Evolutionary conservation across 2,329 filamentous ascomycete species (phyloP), one percentile per base, ranked within the genome.

Genomic region (Neocatenulostroma microsporum): DNA sequence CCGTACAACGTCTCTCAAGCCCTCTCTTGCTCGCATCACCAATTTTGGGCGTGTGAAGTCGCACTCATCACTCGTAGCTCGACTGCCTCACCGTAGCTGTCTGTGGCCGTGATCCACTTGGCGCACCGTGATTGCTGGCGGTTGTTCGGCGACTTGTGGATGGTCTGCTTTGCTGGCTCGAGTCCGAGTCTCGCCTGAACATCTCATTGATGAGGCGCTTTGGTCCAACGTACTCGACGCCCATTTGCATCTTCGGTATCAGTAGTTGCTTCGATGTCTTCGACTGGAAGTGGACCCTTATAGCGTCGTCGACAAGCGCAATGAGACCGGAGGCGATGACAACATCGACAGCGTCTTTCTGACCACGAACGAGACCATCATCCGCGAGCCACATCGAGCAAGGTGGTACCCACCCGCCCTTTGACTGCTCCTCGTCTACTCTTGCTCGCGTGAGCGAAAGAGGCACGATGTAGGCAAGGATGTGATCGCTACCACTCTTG

Each of bases 381-480:
- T 94, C 85, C 50, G 76, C 84, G 57, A 96, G 85, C 78, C 85
- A 88, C 78, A 96, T 80, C 51, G 84, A 84, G 58, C 83, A 93
- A 4, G 86, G 87, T 37, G 86, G 84, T 17, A 96, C 73, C 87
- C 89, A 96, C 39, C 84, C 85, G 34, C 88, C 88, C 47, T 84
- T 84, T 32, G 68, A 69, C 49, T 80, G 73, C 54, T 96, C 88
- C 45, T 79, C 80, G 8, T 70, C 65, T 8, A 78, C 68, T 61
- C 94, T 81, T 53, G 72, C 72, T 5, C 77, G 76, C 6, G 82
- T 82, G 50, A 88, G 69, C 20, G 77, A 76, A 53, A 89, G 82
- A 6, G 88, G 86, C 4, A 88, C 78, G 51, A 96, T 87, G 55
- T 93, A 84, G 6, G 89, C 89, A 32, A 94, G 69, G 3, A 81